Base-by-base conservation (phyloP, 176 grass and related monocot genomes). In the Cocos nucifera region DNA sequence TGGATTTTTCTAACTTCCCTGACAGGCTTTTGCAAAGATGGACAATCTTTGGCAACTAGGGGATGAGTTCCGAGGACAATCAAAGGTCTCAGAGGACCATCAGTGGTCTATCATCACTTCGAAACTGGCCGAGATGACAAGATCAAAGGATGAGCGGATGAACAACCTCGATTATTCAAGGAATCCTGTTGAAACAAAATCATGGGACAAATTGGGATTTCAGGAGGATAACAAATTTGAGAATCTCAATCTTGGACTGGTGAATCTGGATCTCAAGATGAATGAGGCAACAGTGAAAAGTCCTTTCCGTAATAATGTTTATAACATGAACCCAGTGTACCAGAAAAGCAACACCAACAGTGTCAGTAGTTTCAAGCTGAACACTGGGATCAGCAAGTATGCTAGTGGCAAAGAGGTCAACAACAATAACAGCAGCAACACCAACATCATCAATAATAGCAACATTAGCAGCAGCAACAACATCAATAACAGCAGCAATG, bases 91-190 rank as follows among this genome's bases (percentile, higher is more conserved):
- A 15, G 93, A 97, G 76, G 93, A 97, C 50, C 80, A 80, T 57
- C 93, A 97, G 70, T 97, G 93, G 93, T 91, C 84, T 29, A 69
- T 97, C 48, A 91, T 97, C 77, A 97, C 93, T 2, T 91, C 93
- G 15, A 97, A 97, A 80, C 76, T 97, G 20, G 76, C 81, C 9
- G 87, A 97, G 93, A 63, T 97, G 53, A 88, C 87, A 52, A 79
- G 65, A 70, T 83, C 81, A 3, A 88, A 83, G 61, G 73, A 39
- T 12, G 87, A 91, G 50, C 80, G 83, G 76, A 81, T 69, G 65
- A 91, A 97, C 51, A 89, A 88, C 59, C 67, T 91, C 54, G 81
- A 97, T 52, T 90, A 84, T 27, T 51, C 71, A 0, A 76, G 74
- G 75, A 90, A 90, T 54, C 28, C 75, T 0, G 55, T 78, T 57